Conservation (phyloP, 2,329 filamentous ascomycete species). For the Passalora sequoiae region DNA sequence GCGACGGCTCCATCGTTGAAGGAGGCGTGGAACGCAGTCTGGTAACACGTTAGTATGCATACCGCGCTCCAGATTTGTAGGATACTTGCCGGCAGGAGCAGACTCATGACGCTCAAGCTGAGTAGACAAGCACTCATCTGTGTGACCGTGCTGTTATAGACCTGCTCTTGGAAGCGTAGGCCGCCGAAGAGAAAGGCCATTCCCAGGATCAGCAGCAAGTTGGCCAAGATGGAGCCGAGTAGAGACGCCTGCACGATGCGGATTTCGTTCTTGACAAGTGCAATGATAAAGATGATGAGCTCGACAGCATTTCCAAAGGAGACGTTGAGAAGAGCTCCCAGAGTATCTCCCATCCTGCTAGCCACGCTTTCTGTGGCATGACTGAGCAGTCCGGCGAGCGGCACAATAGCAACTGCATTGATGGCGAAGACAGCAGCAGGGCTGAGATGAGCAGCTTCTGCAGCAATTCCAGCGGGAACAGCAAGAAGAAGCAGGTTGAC, state of each 20-base stretch:
- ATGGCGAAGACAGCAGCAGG: constrained; percentile 46
- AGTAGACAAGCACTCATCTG: constrained; percentile 94
- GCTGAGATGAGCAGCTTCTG: constrained; percentile 44
- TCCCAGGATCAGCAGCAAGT: constrained; percentile 80
- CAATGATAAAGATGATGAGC: constrained; percentile 61
- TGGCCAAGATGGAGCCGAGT: constrained; percentile 83
- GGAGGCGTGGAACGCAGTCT: constrained; percentile 88
- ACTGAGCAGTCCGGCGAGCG: constrained; percentile 45
- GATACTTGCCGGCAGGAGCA: constrained; percentile 66
- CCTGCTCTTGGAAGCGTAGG: constrained; percentile 80
- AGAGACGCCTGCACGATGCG: constrained; percentile 87
- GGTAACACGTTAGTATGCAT: constrained; percentile 10
- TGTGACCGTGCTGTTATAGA: constrained; percentile 92
- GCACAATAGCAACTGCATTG: constrained; percentile 50
- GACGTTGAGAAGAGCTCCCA: constrained; percentile 48
- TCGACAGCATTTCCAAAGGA: constrained; percentile 51
- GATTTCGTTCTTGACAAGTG: constrained; percentile 75
- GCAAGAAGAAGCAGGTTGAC: constrained; percentile 73
- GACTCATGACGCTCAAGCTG: constrained; percentile 82
- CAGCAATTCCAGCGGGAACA: constrained; percentile 69
- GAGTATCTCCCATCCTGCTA: constrained; percentile 44
- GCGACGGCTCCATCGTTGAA: constrained; percentile 48
- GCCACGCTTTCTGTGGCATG: constrained; percentile 49
- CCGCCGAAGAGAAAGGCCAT: constrained; percentile 89
- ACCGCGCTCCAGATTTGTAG: background rate